A percentile compares a stretch with the other conserved stretches of the same genome.
phyloP scores from a whole-genome alignment of 139 green algal genomes.

The Klebsormidium nitens region DNA sequence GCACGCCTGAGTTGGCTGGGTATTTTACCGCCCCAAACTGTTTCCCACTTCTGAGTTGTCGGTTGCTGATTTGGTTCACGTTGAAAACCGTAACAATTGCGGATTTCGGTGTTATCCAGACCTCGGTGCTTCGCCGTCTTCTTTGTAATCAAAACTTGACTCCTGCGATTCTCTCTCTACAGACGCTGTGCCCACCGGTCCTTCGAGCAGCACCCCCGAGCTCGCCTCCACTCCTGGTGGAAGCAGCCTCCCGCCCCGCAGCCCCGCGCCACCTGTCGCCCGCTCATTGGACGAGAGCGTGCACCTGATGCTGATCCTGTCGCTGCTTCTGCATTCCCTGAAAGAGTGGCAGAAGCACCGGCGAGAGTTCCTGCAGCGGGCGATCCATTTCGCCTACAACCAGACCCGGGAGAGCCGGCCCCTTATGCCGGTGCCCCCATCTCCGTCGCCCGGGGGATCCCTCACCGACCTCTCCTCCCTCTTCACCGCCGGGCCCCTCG shows the following conservation, averaged over 20 bases:
- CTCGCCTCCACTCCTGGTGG: not conserved
- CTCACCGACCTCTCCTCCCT: not conserved
- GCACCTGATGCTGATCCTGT: conserved; percentile 21
- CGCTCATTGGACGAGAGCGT: not conserved
- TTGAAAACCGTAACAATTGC: no score
- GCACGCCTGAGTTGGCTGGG: no score
- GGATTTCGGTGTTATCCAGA: no score
- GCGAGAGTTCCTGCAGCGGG: conserved; percentile 4
- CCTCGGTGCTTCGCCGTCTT: no score
- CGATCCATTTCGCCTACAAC: conserved; percentile 2
- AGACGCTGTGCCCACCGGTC: not conserved
- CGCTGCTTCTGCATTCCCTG: conserved; percentile 8
- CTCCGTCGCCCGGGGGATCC: not conserved
- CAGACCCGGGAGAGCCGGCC: not conserved
- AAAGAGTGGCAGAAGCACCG: conserved; percentile 13
- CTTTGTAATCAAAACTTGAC: no score
- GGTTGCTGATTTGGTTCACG: no score
- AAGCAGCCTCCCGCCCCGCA: not conserved
- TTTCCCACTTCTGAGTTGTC: no score
- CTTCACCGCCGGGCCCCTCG: not conserved
- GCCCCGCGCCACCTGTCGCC: not conserved
- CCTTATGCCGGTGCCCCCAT: not conserved
- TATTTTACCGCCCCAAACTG: no score
- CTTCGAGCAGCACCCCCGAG: not conserved
- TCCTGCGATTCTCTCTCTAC: conserved; percentile 12